These are phyloP conservation scores for Thraustochytrium sp. DNA, from an alignment of 352 stramenopile genomes.

Conservation along the genomic window DNA sequence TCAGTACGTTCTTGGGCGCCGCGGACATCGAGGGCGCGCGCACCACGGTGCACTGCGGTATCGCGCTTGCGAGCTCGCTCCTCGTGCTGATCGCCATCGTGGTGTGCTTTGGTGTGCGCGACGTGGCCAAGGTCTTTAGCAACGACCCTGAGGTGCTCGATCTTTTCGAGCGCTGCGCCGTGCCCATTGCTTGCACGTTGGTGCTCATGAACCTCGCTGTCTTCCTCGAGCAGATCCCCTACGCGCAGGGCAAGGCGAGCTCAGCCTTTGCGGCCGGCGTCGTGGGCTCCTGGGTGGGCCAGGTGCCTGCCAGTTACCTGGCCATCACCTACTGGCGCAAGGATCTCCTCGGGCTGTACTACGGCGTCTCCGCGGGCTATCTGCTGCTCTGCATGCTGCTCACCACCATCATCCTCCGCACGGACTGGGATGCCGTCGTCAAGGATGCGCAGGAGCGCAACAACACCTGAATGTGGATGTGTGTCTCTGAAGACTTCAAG, in stretches of 20 bases:
- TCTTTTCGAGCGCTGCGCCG: slow-evolving; percentile 55
- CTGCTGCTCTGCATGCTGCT: slow-evolving; percentile 10
- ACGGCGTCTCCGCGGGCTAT: slow-evolving; percentile 58
- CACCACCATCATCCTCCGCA: background rate
- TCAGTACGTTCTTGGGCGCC: slow-evolving; percentile 55
- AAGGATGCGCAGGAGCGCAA: background rate
- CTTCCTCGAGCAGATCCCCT: slow-evolving; percentile 59
- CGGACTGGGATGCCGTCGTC: slow-evolving; percentile 16
- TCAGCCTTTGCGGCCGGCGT: slow-evolving; percentile 59
- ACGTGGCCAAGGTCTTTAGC: slow-evolving; percentile 57
- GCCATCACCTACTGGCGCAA: slow-evolving; percentile 58
- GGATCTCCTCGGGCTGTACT: slow-evolving; percentile 59
- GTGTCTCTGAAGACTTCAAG: background rate
- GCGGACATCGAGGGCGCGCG: slow-evolving; percentile 51
- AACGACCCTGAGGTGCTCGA: slow-evolving; percentile 57
- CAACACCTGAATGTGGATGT: background rate
- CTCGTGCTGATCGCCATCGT: slow-evolving; percentile 50
- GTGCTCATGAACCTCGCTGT: slow-evolving; percentile 64
- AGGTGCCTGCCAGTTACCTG: slow-evolving; percentile 58
- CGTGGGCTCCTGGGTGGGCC: slow-evolving; percentile 57
- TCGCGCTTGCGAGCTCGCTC: slow-evolving; percentile 51
- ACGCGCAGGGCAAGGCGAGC: slow-evolving; percentile 57
- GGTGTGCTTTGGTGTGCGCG: slow-evolving; percentile 49
- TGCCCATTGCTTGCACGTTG: slow-evolving; percentile 55
- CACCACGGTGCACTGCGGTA: slow-evolving; percentile 52